Conservation (phyloP, 163 green algal species). For the Chloromonas sp. region DNA sequence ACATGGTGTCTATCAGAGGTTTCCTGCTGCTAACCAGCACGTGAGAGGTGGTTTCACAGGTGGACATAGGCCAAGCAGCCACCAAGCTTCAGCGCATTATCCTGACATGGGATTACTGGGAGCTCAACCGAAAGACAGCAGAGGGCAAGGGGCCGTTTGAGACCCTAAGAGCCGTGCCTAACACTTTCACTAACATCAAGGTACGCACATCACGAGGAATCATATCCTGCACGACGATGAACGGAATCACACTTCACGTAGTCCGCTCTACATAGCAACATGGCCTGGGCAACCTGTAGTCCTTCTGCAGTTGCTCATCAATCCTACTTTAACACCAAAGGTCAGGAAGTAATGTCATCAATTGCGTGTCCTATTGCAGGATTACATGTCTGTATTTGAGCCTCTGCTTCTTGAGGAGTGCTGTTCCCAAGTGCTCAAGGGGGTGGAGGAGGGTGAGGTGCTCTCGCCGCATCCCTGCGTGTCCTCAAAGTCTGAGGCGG, state of each 20-base stretch:
- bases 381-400: constrained; percentile 74
- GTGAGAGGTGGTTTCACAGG: no score
- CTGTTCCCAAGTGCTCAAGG: constrained; percentile 68
- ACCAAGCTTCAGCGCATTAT: constrained; percentile 58
- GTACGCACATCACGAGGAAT: constrained; percentile 14
- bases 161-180: constrained; percentile 50
- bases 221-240: no score
- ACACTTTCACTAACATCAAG: constrained; percentile 55
- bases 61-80: no score
- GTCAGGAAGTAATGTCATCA: no score
- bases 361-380: constrained; percentile 33
- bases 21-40: no score
- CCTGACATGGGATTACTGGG: constrained; percentile 78
- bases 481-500: constrained; percentile 35
- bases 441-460: constrained; percentile 66
- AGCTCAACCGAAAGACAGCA: constrained; percentile 40
- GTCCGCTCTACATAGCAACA: no score
- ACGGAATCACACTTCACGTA: no score
- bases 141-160: constrained; percentile 41
- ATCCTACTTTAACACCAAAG: no score
- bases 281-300: no score
- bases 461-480: constrained; percentile 44
- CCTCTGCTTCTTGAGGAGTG: constrained; percentile 87
- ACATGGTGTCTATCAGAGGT: no score
- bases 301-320: no score